Evolutionary conservation across 148 eudicot genomes (phyloP).

Genomic region (Salicornia ramosissima): DNA sequence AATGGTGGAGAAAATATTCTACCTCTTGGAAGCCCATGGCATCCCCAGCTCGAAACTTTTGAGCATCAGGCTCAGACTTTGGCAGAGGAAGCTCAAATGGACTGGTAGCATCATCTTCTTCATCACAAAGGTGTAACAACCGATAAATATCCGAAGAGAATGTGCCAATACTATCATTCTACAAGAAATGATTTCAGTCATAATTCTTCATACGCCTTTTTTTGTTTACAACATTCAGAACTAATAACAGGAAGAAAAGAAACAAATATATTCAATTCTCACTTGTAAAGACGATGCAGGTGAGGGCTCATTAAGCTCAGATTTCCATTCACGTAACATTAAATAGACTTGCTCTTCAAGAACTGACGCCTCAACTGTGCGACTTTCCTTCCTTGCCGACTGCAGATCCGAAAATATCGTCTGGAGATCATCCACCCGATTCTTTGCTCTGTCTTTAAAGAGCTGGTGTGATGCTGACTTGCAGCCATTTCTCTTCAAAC

Average conservation of each 20-base stretch:
- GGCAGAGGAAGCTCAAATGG: conserved; percentile 53
- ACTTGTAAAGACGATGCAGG: conserved; percentile 82
- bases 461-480: conserved; percentile 72
- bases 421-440: conserved; percentile 93
- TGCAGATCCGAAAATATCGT: conserved; percentile 76
- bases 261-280: conserved; percentile 19
- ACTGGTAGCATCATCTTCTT: conserved; percentile 98
- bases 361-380: conserved; percentile 55
- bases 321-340: conserved; percentile 91
- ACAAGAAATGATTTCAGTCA: conserved; percentile 28
- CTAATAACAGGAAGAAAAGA: conserved; percentile 1
- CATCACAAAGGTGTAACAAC: conserved; percentile 73
- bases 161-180: conserved; percentile 77
- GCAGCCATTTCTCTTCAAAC: conserved; percentile 68
- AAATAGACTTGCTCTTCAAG: conserved; percentile 92
- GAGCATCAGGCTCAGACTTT: conserved; percentile 75
- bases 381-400: conserved; percentile 82
- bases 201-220: conserved; percentile 5
- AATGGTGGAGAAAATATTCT: background rate
- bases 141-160: conserved; percentile 80
- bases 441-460: conserved; percentile 90
- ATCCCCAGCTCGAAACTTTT: conserved; percentile 35
- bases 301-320: conserved; percentile 87
- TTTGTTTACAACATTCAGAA: background rate
- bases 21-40: conserved; percentile 54